Evolutionary conservation across 2,329 filamentous ascomycete species (phyloP).

Genomic region (Huntiella decipiens): DNA sequence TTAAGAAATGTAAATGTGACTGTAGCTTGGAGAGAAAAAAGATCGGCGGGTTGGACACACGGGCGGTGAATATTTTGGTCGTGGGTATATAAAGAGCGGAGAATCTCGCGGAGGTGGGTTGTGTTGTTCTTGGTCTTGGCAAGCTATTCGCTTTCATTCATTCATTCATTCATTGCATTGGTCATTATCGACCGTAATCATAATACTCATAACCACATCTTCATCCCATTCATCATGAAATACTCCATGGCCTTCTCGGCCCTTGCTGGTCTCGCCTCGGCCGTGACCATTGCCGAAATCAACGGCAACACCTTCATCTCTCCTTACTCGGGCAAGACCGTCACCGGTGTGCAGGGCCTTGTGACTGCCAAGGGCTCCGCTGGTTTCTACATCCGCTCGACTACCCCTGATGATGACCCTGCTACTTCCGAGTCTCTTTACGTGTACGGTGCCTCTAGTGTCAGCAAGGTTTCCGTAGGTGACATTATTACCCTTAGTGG

Average conservation of each 20-base stretch:
- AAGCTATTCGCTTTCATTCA: no score
- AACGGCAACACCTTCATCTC: conserved; percentile 48
- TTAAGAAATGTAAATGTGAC: no score
- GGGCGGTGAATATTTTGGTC: no score
- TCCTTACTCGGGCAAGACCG: conserved; percentile 33
- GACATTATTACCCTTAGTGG: conserved; percentile 43
- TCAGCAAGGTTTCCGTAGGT: conserved; percentile 36
- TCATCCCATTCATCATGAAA: conserved; percentile 16
- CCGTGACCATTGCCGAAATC: conserved; percentile 39
- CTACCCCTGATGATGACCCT: conserved; percentile 32
- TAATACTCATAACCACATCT: neutral
- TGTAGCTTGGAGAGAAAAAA: no score
- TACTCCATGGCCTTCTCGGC: conserved; percentile 16
- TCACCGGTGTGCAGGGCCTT: conserved; percentile 41
- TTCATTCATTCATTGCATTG: no score
- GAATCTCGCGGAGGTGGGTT: no score
- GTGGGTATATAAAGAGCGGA: no score
- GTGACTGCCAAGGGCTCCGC: conserved; percentile 42
- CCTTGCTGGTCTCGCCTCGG: conserved; percentile 17
- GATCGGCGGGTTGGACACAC: no score
- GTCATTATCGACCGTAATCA: no score
- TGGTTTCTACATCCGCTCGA: conserved; percentile 47
- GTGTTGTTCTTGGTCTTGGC: no score
- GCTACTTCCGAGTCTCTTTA: conserved; percentile 47
- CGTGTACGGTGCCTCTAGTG: conserved; percentile 36